These are phyloP conservation scores for Tagetes patula DNA, from an alignment of 129 eudicot species.

Conservation along the genomic window DNA sequence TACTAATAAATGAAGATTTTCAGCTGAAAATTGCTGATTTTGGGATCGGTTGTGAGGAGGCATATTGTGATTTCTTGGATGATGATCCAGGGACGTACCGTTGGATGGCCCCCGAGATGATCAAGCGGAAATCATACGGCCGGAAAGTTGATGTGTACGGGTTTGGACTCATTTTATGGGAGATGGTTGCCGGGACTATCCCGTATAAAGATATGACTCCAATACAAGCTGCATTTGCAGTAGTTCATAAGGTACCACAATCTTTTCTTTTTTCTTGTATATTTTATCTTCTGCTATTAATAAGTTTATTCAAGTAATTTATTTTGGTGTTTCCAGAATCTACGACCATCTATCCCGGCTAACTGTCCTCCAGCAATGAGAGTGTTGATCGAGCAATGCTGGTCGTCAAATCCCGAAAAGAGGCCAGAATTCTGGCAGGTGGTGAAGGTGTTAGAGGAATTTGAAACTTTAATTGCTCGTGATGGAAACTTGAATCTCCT, in stretches of 20 bases:
- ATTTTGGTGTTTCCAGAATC: slow-evolving; percentile 49
- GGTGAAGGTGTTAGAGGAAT: slow-evolving; percentile 79
- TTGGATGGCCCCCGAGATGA: slow-evolving; percentile 99
- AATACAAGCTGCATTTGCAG: slow-evolving; percentile 95
- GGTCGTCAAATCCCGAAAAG: slow-evolving; percentile 73
- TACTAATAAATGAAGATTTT: slow-evolving; percentile 61
- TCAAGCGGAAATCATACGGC: slow-evolving; percentile 66
- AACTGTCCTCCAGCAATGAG: slow-evolving; percentile 72
- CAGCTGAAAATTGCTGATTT: slow-evolving; percentile 90
- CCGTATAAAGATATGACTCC: slow-evolving; percentile 92
- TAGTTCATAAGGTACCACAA: slow-evolving; percentile 68
- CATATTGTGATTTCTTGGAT: slow-evolving; percentile 58
- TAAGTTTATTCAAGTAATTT: background rate
- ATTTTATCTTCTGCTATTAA: no score
- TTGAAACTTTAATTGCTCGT: slow-evolving; percentile 57
- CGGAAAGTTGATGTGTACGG: slow-evolving; percentile 91
- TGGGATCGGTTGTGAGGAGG: slow-evolving; percentile 88
- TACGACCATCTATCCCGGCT: slow-evolving; percentile 68
- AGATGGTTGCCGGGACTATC: slow-evolving; percentile 84
- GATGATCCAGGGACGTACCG: slow-evolving; percentile 97
- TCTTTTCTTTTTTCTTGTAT: background rate
- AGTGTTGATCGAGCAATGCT: slow-evolving; percentile 84
- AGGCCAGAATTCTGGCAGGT: slow-evolving; percentile 94
- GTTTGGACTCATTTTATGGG: slow-evolving; percentile 93
- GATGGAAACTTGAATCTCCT: slow-evolving; percentile 70